Conservation (phyloP, 768 basidiomycete genomes). For the Rhizopogon roseolus region DNA sequence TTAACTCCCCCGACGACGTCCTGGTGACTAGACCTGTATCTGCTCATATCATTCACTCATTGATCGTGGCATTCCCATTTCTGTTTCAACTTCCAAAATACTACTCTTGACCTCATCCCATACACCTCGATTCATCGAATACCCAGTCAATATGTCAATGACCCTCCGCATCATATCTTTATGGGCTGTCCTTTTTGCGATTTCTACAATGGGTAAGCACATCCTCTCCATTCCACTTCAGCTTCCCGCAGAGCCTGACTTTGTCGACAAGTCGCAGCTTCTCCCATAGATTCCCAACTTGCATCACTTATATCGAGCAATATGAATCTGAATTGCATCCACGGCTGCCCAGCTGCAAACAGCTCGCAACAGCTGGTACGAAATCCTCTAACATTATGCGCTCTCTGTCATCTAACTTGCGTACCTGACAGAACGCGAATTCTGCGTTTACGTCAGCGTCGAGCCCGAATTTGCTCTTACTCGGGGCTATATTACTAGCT, state of each 20-base stretch:
- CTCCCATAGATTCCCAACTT: constrained; percentile 19
- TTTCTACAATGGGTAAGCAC: constrained; percentile 16
- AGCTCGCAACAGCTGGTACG: constrained; percentile 19
- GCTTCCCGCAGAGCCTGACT: not conserved
- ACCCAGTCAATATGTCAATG: constrained; percentile 10
- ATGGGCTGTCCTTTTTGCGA: constrained; percentile 16
- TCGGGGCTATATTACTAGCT: constrained; percentile 18
- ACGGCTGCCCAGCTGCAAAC: constrained; percentile 16
- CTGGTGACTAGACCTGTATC: constrained; percentile 6
- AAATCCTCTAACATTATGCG: not conserved
- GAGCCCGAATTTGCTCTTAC: constrained; percentile 10
- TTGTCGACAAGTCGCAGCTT: constrained; percentile 12
- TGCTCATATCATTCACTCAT: not conserved
- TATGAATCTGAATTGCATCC: constrained; percentile 15
- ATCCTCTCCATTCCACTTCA: not conserved
- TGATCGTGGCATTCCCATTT: not conserved
- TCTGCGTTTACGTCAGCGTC: constrained; percentile 15
- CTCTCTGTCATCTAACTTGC: not conserved
- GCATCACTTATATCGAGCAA: constrained; percentile 17
- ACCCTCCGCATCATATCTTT: constrained; percentile 14
- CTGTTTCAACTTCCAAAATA: not conserved
- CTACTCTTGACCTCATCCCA: not conserved
- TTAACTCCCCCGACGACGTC: not conserved
- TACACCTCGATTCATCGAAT: not conserved
- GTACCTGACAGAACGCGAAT: constrained; percentile 11